Base-by-base conservation (phyloP, 805 yeast species). In the Cyberlindnera sargentensis region DNA sequence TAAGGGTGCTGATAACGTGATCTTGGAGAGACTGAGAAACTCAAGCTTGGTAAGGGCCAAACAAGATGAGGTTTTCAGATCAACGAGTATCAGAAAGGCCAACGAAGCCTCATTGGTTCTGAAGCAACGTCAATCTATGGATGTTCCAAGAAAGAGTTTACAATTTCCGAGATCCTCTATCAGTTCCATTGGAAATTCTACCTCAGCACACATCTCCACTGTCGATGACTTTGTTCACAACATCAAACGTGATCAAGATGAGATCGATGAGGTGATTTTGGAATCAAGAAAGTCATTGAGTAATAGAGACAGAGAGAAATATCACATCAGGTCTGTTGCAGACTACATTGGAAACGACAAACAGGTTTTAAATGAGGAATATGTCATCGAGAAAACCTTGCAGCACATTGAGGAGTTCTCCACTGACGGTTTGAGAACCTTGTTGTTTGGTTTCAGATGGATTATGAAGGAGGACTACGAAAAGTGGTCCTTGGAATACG, bases 1-100 rank as follows among this genome's bases (percentile, higher is more conserved):
- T 64, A 93, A 93, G 64, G 99, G 99, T 43, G 99, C 99, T 2
- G 99, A 93, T 61, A 87, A 87, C 55, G 75, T 91, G 8, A 86
- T 93, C 39, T 61, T 90, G 41, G 95, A 90, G 41, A 73, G 85
- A 45, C 68, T 93, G 46, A 72, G 70, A 44, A 69, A 81, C 49
- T 51, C 74, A 1, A 75, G 73, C 2, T 41, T 83, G 39, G 96
- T 95, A 0, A 63, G 66, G 23, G 57, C 61, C n/a, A 87, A 84
- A 57, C 75, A 82, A 36, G 67, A 64, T n/a, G 88, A 87, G 43
- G 73, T 88, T 6, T 62, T 80, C 27, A 62, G 69, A 27, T 72
- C 71, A 34, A 68, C 89, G 0, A 67, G 73, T 5, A 71, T 77
- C 33, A 72, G 99, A 48, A 84, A 82, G 56, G 75, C 75, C 25